Evolutionary conservation across 768 basidiomycete species (phyloP).

Genomic region (Kwoniella botswanensis): DNA sequence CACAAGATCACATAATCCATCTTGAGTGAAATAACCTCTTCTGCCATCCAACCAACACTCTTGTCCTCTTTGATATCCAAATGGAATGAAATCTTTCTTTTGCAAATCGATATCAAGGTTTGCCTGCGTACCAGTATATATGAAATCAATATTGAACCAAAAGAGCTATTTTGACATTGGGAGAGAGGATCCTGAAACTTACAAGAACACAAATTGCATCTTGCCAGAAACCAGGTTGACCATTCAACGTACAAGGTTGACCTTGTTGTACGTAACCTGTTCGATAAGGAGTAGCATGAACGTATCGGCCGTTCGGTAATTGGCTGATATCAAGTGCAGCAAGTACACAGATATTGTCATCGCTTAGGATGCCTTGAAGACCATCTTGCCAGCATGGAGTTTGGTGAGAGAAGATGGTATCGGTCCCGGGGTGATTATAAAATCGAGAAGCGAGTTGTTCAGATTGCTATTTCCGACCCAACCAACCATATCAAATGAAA

Average conservation of each 20-base stretch:
- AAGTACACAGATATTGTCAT: slow-evolving; percentile 30
- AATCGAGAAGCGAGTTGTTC: slow-evolving; percentile 27
- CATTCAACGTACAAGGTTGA: slow-evolving; percentile 17
- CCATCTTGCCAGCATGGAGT: slow-evolving; percentile 39
- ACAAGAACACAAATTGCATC: slow-evolving; percentile 27
- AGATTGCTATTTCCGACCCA: slow-evolving; percentile 8
- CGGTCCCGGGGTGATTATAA: slow-evolving; percentile 21
- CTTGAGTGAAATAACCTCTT: slow-evolving; percentile 20
- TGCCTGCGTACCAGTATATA: background rate
- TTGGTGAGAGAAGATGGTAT: slow-evolving; percentile 21
- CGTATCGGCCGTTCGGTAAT: background rate
- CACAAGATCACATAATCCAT: slow-evolving; percentile 21
- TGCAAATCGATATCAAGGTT: slow-evolving; percentile 2
- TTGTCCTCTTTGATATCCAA: slow-evolving; percentile 4
- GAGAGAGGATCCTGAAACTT: background rate
- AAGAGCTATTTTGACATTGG: too few species aligned
- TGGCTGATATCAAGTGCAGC: slow-evolving; percentile 19
- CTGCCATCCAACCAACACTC: slow-evolving; percentile 22
- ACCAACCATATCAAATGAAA: background rate
- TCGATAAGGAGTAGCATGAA: slow-evolving; percentile 2
- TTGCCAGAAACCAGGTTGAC: slow-evolving; percentile 20
- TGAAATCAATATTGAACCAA: background rate
- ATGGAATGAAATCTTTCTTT: slow-evolving; percentile 16
- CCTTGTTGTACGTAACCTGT: background rate
- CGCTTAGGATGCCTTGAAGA: slow-evolving; percentile 30